A percentile compares a stretch with the other conserved stretches of the same genome.
phyloP scores from a whole-genome alignment of 2,329 filamentous ascomycete species.

The Sclerotiophoma versabilis region DNA sequence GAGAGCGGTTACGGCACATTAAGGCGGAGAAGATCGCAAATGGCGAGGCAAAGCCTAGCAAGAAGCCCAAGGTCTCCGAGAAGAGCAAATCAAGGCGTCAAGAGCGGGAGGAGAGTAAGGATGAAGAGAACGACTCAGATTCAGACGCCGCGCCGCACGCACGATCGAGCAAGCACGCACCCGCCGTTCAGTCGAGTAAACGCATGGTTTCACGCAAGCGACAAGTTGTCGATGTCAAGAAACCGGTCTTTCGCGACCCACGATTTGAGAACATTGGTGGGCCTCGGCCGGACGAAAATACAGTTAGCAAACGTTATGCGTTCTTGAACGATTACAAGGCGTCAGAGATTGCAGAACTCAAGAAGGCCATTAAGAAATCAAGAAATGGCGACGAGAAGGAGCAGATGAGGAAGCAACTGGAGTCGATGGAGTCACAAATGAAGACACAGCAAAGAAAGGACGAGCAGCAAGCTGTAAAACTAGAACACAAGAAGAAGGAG shows the following conservation, averaged over 20 bases:
- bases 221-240: slow-evolving; percentile 70
- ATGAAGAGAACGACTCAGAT: slow-evolving; percentile 41
- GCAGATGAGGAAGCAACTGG: slow-evolving; percentile 73
- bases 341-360: slow-evolving; percentile 80
- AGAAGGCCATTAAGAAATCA: slow-evolving; percentile 69
- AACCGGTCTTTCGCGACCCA: slow-evolving; percentile 74
- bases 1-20: slow-evolving; percentile 54
- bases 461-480: slow-evolving; percentile 71
- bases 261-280: slow-evolving; percentile 78
- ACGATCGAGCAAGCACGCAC: slow-evolving; percentile 85
- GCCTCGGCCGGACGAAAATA: slow-evolving; percentile 61
- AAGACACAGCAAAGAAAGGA: slow-evolving; percentile 75
- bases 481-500: slow-evolving; percentile 81
- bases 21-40: slow-evolving; percentile 49
- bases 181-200: slow-evolving; percentile 81
- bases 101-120: slow-evolving; percentile 40
- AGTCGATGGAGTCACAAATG: slow-evolving; percentile 79
- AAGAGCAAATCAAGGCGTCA: slow-evolving; percentile 6
- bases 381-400: slow-evolving; percentile 73
- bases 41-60: slow-evolving; percentile 26
- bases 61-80: slow-evolving; percentile 20
- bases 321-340: slow-evolving; percentile 89
- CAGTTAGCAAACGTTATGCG: slow-evolving; percentile 75
- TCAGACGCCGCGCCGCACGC: slow-evolving; percentile 48
- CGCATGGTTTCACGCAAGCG: slow-evolving; percentile 82